These are phyloP conservation scores for Geranomyces michiganensis DNA, from an alignment of 192 early-diverging fungal species.

Conservation along the genomic window DNA sequence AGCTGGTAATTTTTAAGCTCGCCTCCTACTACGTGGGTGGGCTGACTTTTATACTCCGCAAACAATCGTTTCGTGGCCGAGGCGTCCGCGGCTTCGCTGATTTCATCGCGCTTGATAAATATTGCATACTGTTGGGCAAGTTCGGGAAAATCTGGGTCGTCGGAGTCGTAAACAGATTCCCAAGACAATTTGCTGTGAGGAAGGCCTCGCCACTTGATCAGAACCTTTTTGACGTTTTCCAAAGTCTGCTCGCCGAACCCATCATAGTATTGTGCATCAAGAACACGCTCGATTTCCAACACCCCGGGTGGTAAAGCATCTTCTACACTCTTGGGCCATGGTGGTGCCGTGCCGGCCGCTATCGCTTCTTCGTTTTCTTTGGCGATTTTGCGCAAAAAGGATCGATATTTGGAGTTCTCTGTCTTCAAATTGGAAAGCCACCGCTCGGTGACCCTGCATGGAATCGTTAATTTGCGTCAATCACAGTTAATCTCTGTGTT, in stretches of 20 bases:
- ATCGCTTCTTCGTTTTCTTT: slow-evolving; percentile 13
- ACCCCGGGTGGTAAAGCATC: slow-evolving; percentile 35
- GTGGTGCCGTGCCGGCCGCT: neutral
- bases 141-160: neutral
- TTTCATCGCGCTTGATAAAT: slow-evolving; percentile 5
- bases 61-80: slow-evolving; percentile 28
- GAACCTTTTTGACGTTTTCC: slow-evolving; percentile 50
- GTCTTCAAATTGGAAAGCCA: slow-evolving; percentile 41
- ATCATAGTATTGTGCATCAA: slow-evolving; percentile 38
- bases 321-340: slow-evolving; percentile 37
- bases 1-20: slow-evolving; percentile 65
- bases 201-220: slow-evolving; percentile 69
- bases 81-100: neutral
- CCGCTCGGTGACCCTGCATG: slow-evolving; percentile 35
- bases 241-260: neutral
- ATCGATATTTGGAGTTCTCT: slow-evolving; percentile 13
- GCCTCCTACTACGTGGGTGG: slow-evolving; percentile 52
- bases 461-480: neutral
- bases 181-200: slow-evolving; percentile 55
- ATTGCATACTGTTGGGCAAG: neutral
- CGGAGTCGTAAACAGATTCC: slow-evolving; percentile 14
- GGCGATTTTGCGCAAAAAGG: slow-evolving; percentile 33
- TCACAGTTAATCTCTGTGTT: no score
- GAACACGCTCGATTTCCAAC: slow-evolving; percentile 38
- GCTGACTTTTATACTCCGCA: slow-evolving; percentile 56